Conservation (phyloP, 2,329 filamentous ascomycete genomes). For the Monosporascus sp. region DNA sequence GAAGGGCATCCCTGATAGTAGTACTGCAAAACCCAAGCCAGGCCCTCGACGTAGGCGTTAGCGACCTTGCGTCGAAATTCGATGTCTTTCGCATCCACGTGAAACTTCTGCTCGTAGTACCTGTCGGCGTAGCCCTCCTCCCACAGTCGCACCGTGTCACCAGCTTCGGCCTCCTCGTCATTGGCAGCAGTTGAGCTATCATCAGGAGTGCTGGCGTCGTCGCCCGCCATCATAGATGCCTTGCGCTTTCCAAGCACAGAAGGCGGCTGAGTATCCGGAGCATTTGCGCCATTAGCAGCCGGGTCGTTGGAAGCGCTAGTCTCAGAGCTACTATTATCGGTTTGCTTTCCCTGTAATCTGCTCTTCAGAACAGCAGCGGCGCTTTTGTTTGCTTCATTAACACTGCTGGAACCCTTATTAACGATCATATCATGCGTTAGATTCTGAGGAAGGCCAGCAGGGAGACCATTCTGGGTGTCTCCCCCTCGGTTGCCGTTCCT, state of each 20-base stretch:
- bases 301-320: conserved; percentile 16
- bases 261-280: conserved; percentile 29
- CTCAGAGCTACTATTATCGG: conserved; percentile 14
- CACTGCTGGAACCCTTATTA: conserved; percentile 63
- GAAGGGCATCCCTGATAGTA: conserved; percentile 98
- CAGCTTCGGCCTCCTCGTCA: conserved; percentile 54
- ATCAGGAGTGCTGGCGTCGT: conserved; percentile 52
- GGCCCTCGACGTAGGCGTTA: conserved; percentile 85
- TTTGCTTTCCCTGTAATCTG: conserved; percentile 51
- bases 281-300: conserved; percentile 9
- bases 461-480: conserved; percentile 32
- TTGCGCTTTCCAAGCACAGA: conserved; percentile 71
- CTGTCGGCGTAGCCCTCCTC: conserved; percentile 91
- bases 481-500: conserved; percentile 19
- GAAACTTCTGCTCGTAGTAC: conserved; percentile 96
- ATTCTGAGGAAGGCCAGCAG: conserved; percentile 46
- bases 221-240: conserved; percentile 61
- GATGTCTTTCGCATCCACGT: conserved; percentile 72
- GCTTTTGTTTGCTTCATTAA: conserved; percentile 85
- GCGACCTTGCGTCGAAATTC: conserved; percentile 87
- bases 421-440: conserved; percentile 87
- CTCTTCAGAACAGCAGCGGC: conserved; percentile 85
- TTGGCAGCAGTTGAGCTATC: conserved; percentile 46
- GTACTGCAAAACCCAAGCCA: conserved; percentile 92
- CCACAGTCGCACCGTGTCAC: conserved; percentile 83